phyloP scores from a whole-genome alignment of 495 filamentous ascomycete species.

The Annulohypoxylon bovei region DNA sequence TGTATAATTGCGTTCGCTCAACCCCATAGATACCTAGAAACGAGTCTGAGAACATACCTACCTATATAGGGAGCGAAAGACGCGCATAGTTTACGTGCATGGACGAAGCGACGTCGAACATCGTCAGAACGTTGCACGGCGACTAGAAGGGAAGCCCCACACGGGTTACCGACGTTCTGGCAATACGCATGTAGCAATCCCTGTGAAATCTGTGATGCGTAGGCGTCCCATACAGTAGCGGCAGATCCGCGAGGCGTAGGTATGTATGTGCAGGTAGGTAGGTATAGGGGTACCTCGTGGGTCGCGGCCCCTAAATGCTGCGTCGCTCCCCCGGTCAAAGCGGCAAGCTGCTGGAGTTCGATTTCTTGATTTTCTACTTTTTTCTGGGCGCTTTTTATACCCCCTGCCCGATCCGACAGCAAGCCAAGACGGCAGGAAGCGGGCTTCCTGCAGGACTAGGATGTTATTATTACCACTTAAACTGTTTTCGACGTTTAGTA shows the following conservation, averaged over 20 bases:
- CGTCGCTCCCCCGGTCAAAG: not conserved
- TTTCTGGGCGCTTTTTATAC: not conserved
- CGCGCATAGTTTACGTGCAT: not conserved
- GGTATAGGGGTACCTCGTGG: constrained; percentile 6
- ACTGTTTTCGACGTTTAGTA: not conserved
- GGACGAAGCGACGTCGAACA: not conserved
- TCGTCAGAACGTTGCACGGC: not conserved
- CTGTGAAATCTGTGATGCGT: constrained; percentile 29
- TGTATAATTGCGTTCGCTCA: too few relatives aligned
- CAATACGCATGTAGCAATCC: constrained; percentile 14
- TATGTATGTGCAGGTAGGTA: not conserved
- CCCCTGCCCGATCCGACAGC: not conserved
- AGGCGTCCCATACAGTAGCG: constrained; percentile 34
- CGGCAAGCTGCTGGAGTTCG: not conserved
- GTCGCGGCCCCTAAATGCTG: not conserved
- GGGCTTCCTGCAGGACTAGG: constrained; percentile 10
- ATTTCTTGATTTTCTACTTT: not conserved
- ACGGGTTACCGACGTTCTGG: constrained; percentile 28
- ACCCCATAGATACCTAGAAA: too few relatives aligned
- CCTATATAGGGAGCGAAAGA: not conserved
- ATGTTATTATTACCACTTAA: not conserved
- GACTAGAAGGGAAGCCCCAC: constrained; percentile 19
- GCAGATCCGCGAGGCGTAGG: constrained; percentile 22
- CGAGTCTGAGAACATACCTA: too few relatives aligned
- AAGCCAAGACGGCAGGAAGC: constrained; percentile 36